Evolutionary conservation across 768 basidiomycete genomes (phyloP), one percentile per base, ranked within the genome.

Genomic region (Heimioporus sp.): DNA sequence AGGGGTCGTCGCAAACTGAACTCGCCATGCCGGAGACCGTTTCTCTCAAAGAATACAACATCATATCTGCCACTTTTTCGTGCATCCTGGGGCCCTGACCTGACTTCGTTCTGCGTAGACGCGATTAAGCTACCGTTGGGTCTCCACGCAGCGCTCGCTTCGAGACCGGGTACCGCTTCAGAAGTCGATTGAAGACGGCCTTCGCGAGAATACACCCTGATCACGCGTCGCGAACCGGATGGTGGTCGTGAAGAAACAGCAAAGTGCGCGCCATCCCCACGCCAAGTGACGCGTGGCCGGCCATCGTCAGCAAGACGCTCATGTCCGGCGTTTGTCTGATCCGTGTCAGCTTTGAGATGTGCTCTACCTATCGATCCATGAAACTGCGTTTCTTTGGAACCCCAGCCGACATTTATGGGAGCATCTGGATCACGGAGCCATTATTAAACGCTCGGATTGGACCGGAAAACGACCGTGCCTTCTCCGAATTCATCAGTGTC

Each of bases 371-470:
- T 75, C 0, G 94, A 96, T 10, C 97, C 97, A 59, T 98, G 94
- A 65, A 99, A 99, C 63, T 99, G 97, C 0, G 97, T 98, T 66
- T 90, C 80, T 64, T 95, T 96, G 2, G 90, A 90, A 37, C 97
- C 97, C 97, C 97, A 99, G 15, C 97, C 97, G 53, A 98, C 92
- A 60, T 95, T 92, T 62, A 98, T 92, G 3, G 90, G 91, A 21
- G 86, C 82, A 65, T 93, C 93, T 92, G 59, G 5, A 52, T 56
- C 30, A 42, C 35, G 36, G 42, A 59, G 30, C 53, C 45, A 41
- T 60, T 36, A 66, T 43, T 21, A 38, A 17, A 44, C 2, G 30
- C 19, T 16, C 46, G 12, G 5, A 34, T 35, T 13, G 31, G 44
- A 32, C 53, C 42, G 41, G 24, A 48, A 17, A 42, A 4, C 0